Evolutionary conservation across 768 basidiomycete species (phyloP).

Genomic region (Fomitopsis pulvina): DNA sequence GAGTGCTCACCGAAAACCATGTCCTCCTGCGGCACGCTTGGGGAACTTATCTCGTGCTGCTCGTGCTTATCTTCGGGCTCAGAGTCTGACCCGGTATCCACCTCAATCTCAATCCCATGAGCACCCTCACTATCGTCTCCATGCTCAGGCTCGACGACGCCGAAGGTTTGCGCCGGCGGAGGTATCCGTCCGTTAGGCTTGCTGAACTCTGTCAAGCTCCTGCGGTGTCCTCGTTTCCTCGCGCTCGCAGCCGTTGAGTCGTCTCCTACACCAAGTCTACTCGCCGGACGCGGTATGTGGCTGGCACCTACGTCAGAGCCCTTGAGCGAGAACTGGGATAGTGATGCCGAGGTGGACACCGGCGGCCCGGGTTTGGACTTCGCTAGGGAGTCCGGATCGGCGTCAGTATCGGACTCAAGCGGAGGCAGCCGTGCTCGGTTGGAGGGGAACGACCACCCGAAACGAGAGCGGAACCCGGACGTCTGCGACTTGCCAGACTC

Average conservation of each 20-base stretch:
- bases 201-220: conserved; percentile 22
- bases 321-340: background rate
- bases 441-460: conserved; percentile 36
- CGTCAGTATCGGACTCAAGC: conserved; percentile 24
- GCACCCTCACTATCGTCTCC: too few species aligned
- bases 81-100: background rate
- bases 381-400: conserved; percentile 25
- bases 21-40: background rate
- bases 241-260: conserved; percentile 15
- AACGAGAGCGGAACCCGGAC: conserved; percentile 22
- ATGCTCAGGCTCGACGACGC: conserved; percentile 8
- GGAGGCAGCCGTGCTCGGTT: conserved; percentile 29
- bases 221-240: conserved; percentile 21
- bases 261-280: conserved; percentile 20
- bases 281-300: conserved; percentile 14
- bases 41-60: background rate
- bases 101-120: background rate
- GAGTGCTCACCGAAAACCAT: conserved; percentile 1
- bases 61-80: background rate
- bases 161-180: conserved; percentile 13
- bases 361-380: conserved; percentile 9
- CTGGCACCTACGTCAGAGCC: background rate
- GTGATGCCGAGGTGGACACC: background rate
- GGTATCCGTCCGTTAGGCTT: conserved; percentile 21
- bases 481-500: conserved; percentile 8